These are phyloP conservation scores for Chaetomium sp. DNA, from an alignment of 2,329 filamentous ascomycete genomes.

Conservation along the genomic window DNA sequence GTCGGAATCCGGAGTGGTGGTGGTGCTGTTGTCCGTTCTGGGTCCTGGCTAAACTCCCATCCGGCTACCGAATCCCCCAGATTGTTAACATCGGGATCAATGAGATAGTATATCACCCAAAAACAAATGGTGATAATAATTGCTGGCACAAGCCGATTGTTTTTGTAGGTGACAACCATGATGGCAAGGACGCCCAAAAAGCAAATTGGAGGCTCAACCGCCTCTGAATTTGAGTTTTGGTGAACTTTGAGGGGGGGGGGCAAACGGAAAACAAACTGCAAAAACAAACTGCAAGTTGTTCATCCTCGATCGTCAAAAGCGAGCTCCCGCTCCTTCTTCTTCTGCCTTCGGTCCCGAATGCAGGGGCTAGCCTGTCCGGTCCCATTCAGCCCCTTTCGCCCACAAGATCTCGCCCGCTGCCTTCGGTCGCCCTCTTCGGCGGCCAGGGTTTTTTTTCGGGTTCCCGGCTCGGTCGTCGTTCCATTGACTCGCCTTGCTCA, in stretches of 20 bases:
- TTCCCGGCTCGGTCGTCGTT: neutral
- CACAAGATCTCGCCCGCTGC: too few relatives aligned
- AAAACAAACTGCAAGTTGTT: too few relatives aligned
- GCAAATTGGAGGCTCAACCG: neutral
- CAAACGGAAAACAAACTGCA: too few relatives aligned
- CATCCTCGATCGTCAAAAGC: too few relatives aligned
- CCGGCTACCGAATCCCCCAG: neutral
- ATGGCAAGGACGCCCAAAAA: neutral
- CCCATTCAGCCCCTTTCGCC: too few relatives aligned
- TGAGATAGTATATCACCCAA: slow-evolving; percentile 6
- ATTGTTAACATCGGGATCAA: slow-evolving; percentile 8
- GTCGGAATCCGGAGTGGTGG: neutral
- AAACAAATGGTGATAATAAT: slow-evolving; percentile 9
- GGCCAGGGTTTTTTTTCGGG: too few relatives aligned
- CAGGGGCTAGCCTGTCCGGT: neutral
- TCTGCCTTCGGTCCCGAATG: neutral
- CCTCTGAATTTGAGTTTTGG: neutral
- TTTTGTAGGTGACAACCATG: slow-evolving; percentile 13
- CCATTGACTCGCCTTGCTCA: neutral
- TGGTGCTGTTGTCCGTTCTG: neutral
- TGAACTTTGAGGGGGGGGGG: too few relatives aligned
- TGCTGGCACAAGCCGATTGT: slow-evolving; percentile 12
- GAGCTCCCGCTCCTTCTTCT: too few relatives aligned
- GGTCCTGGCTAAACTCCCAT: neutral
- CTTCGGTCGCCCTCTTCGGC: too few relatives aligned